Conservation (phyloP, 306 rosid genomes). For the Begonia fuchsioides region DNA sequence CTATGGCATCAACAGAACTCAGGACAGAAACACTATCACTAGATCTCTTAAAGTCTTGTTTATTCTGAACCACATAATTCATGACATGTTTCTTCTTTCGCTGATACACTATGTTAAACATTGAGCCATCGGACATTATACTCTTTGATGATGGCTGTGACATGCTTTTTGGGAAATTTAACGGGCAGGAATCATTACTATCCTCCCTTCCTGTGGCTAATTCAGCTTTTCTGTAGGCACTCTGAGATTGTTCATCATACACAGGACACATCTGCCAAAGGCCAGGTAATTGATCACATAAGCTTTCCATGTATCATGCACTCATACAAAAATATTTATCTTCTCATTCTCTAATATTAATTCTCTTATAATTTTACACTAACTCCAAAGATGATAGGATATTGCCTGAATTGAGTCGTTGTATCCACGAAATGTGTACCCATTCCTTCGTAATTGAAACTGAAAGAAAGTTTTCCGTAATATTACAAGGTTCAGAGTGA, state of each 20-base stretch:
- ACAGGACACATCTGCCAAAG: slow-evolving; percentile 63
- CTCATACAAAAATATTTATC: too few species aligned
- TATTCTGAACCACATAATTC: slow-evolving; percentile 17
- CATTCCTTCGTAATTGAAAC: too few species aligned
- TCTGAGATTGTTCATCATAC: slow-evolving; percentile 24
- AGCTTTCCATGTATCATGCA: too few species aligned
- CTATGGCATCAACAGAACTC: slow-evolving; percentile 30
- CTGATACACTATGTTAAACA: slow-evolving; percentile 41
- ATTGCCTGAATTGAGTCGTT: too few species aligned
- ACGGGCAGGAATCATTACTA: slow-evolving; percentile 25
- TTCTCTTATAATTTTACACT: too few species aligned
- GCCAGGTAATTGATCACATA: slow-evolving; percentile 39
- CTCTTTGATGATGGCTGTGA: slow-evolving; percentile 35
- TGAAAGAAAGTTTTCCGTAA: too few species aligned
- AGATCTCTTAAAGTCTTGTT: slow-evolving; percentile 7
- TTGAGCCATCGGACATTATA: slow-evolving; percentile 34
- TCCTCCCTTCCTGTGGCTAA: slow-evolving; percentile 24
- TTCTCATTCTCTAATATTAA: too few species aligned
- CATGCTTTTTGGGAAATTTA: slow-evolving; percentile 22
- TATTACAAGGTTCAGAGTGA: too few species aligned
- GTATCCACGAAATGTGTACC: too few species aligned
- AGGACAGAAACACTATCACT: slow-evolving; percentile 27
- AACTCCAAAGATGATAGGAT: too few species aligned
- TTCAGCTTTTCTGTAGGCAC: slow-evolving; percentile 39
- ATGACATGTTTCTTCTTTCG: slow-evolving; percentile 35